A percentile compares a stretch with the other conserved stretches of the same genome.
Evolutionary conservation across 805 yeast genomes (phyloP).

Genomic region (Maudiozyma bulderi): DNA sequence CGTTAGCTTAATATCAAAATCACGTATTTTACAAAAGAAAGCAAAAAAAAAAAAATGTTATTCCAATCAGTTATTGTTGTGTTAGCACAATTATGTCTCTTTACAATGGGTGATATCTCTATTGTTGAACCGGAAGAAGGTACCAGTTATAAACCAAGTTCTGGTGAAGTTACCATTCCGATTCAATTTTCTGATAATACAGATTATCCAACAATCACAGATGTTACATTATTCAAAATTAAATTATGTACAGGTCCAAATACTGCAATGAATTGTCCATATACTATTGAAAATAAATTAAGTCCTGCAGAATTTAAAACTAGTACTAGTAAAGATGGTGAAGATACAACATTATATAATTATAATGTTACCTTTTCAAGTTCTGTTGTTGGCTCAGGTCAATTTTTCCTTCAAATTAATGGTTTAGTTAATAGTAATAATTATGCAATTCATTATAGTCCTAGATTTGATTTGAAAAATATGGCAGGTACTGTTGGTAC

Average conservation of each 20-base stretch:
- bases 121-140: conserved; percentile 19
- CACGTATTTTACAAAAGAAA: no score
- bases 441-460: conserved; percentile 57
- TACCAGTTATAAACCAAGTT: conserved; percentile 14
- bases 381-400: conserved; percentile 49
- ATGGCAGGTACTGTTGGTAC: conserved; percentile 55
- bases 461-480: conserved; percentile 53
- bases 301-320: conserved; percentile 23
- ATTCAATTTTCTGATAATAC: conserved; percentile 52
- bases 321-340: conserved; percentile 5
- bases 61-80: not conserved
- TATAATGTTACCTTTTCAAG: conserved; percentile 37
- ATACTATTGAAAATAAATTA: conserved; percentile 23
- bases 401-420: conserved; percentile 62
- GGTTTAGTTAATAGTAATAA: conserved; percentile 30
- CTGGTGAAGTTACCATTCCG: conserved; percentile 23
- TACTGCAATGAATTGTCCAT: conserved; percentile 34
- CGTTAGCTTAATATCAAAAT: no score
- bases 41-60: not conserved
- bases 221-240: conserved; percentile 40
- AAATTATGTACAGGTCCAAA: conserved; percentile 63
- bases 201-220: conserved; percentile 35
- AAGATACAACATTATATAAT: conserved; percentile 18
- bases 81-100: not conserved
- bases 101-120: conserved; percentile 20